Evolutionary conservation across 805 yeast genomes (phyloP), one percentile per base, ranked within the genome.

Genomic region (Priceomyces medius): DNA sequence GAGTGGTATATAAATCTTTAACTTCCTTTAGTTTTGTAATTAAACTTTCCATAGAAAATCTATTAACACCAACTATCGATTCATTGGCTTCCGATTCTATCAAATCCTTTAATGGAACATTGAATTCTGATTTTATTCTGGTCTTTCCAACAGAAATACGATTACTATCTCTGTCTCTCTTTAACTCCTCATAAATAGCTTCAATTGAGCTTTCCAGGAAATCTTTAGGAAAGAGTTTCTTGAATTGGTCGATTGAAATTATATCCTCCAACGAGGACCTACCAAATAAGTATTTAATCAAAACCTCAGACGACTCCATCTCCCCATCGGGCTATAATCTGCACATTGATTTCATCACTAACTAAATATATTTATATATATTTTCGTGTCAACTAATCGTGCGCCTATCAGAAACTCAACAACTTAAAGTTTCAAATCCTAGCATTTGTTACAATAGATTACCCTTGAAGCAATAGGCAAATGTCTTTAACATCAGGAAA

Each of bases 241-340:
- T 38, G 37, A 62, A 58, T 19, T 51, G 46, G 2, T 55, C 54
- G 12, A 50, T 51, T 3, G 56, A 23, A 12, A 60, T 24, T 3
- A 52, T 40, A 2, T 46, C 40, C 18, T 54, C 51, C 10, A 61
- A 34, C 2, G 37, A 23, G 3, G 61, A 52, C 31, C 48, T 42
- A 2, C 45, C 29, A 9, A 53, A 20, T 24, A 62, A 45, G 35
- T 50, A 62, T 4, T 51, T 49, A 4, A 41, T 38, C 16, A 61
- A 38, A 17, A 62, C 54, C 7, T 29, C 35, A 1, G 49, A 29
- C 7, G 64, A 52, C 8, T 60, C 55, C 65, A 60, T 60, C 6
- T 7, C 19, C 21, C 16, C 18, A 23, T 23, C 9, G 12, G 12
- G 27, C 12, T 23, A 9, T 23, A 23, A 9, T 23, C 27, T n/a